Conservation (phyloP, 2,329 filamentous ascomycete genomes). For the Leptosphaerulina australis region DNA sequence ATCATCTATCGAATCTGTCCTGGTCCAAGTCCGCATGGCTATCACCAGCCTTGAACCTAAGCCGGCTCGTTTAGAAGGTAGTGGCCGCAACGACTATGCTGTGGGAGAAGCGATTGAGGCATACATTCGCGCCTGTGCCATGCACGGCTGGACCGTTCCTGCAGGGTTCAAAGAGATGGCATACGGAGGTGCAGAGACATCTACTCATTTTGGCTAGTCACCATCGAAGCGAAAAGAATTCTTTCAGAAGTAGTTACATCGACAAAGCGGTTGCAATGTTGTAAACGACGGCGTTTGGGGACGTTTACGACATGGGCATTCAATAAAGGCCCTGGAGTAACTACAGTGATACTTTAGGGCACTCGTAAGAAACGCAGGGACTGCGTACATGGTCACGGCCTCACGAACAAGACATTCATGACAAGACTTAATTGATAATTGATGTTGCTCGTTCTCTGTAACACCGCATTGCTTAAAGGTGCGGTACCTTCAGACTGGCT, state of each 20-base stretch:
- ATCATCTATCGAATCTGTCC: slow-evolving; percentile 75
- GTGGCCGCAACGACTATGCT: slow-evolving; percentile 61
- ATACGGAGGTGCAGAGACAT: slow-evolving; percentile 33
- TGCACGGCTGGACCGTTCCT: slow-evolving; percentile 77
- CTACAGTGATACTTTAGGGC: background rate
- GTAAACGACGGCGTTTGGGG: background rate
- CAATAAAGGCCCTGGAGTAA: background rate
- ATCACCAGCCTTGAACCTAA: slow-evolving; percentile 70
- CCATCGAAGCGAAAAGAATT: background rate
- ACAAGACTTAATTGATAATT: background rate
- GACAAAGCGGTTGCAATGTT: no score
- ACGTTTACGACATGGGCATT: background rate
- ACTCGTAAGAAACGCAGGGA: background rate
- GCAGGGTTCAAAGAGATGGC: slow-evolving; percentile 62
- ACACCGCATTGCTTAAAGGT: slow-evolving; percentile 6
- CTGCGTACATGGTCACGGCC: background rate
- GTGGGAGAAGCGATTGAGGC: slow-evolving; percentile 74
- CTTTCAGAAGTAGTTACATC: background rate
- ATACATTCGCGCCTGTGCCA: slow-evolving; percentile 69
- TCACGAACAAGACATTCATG: background rate
- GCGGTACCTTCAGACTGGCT: slow-evolving; percentile 59
- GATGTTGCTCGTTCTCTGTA: background rate
- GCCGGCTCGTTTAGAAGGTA: slow-evolving; percentile 69
- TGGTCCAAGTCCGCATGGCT: slow-evolving; percentile 81
- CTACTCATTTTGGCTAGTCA: background rate